Conservation (phyloP, 352 stramenopile species). For the Phytophthora macrochlamydospora region DNA sequence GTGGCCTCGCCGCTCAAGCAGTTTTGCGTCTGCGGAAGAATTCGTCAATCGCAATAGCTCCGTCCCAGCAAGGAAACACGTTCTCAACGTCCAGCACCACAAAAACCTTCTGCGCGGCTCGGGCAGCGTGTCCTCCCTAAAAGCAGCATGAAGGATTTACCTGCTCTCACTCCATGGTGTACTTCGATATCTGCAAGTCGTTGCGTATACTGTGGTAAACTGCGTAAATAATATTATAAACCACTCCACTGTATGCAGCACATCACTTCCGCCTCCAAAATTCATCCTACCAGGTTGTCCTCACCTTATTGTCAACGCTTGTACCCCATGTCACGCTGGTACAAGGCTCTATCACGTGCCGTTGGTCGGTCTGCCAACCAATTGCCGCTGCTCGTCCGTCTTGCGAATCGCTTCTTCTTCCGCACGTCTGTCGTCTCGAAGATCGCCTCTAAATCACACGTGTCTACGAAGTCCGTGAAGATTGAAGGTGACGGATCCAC, state of each 20-base stretch:
- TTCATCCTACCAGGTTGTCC: conserved; percentile 3
- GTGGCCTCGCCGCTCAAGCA: conserved; percentile 34
- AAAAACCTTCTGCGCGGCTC: conserved; percentile 4
- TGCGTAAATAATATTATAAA: conserved; percentile 51
- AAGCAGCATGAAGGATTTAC: conserved; percentile 24
- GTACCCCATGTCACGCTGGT: conserved; percentile 88
- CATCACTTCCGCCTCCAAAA: conserved; percentile 6
- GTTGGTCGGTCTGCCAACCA: conserved; percentile 84
- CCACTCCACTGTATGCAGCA: conserved; percentile 16
- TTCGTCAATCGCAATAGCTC: conserved; percentile 33
- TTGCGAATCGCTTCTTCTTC: conserved; percentile 82
- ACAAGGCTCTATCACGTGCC: conserved; percentile 75
- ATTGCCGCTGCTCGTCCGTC: conserved; percentile 86
- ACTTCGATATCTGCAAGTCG: conserved; percentile 12
- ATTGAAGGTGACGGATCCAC: conserved; percentile 79
- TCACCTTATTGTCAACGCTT: conserved; percentile 32
- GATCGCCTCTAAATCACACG: conserved; percentile 85
- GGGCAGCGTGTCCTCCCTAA: conserved; percentile 18
- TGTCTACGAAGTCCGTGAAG: conserved; percentile 86
- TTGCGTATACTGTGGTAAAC: conserved; percentile 28
- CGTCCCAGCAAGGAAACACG: conserved; percentile 10
- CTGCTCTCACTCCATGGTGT: conserved; percentile 3
- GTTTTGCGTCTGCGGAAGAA: conserved; percentile 44
- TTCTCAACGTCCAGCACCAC: conserved; percentile 2
- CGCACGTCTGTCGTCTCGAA: conserved; percentile 72